phyloP scores from a whole-genome alignment of 176 grass and related monocot species.

The Phoenix dactylifera region DNA sequence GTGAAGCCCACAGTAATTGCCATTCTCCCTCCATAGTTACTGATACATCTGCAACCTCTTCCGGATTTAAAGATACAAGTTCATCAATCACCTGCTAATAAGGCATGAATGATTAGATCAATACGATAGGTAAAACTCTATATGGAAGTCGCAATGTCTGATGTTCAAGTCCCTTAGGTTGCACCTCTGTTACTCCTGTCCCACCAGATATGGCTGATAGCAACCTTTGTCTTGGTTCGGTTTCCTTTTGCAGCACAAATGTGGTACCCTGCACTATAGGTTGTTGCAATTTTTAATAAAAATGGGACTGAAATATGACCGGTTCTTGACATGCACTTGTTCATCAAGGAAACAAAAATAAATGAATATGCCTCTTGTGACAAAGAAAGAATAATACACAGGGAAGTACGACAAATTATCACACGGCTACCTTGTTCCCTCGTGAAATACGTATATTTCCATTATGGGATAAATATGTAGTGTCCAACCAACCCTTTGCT shows the following conservation, averaged over 20 bases:
- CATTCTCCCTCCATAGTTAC: conserved; percentile 58
- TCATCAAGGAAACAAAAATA: background rate
- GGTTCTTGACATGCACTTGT: conserved; percentile 3
- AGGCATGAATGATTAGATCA: conserved; percentile 3
- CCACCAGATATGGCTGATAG: conserved; percentile 62
- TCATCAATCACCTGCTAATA: conserved; percentile 53
- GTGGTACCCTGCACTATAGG: conserved; percentile 96
- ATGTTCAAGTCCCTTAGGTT: conserved; percentile 14
- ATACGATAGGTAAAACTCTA: background rate
- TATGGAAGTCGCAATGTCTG: background rate
- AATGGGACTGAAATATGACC: conserved; percentile 29
- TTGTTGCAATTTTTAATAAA: conserved; percentile 24
- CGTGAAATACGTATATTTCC: conserved; percentile 90
- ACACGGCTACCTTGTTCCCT: conserved; percentile 79
- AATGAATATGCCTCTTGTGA: conserved; percentile 1
- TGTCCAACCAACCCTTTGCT: conserved; percentile 97
- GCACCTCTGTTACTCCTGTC: conserved; percentile 44
- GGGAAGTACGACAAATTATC: background rate
- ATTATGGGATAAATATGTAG: conserved; percentile 66
- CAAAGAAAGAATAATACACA: background rate
- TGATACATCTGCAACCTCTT: conserved; percentile 30
- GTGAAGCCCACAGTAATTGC: conserved; percentile 82
- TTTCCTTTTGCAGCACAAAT: conserved; percentile 85
- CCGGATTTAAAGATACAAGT: conserved; percentile 39
- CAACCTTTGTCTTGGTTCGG: conserved; percentile 68